These are phyloP conservation scores for Leptodontidium sp. DNA, from an alignment of 2,329 filamentous ascomycete genomes.

Conservation along the genomic window DNA sequence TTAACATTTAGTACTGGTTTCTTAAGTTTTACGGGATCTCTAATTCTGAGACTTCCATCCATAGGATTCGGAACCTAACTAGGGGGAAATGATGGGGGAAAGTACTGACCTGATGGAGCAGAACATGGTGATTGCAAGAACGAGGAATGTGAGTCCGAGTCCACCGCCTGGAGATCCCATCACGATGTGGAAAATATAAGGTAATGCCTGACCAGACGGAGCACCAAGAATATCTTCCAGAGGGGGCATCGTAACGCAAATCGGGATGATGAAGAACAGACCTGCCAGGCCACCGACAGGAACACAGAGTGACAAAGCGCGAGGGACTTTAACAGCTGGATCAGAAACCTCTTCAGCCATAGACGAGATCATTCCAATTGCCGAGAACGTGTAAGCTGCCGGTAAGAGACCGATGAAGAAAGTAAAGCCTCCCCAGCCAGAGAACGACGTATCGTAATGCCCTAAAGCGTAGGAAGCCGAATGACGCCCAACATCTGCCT, in stretches of 20 bases:
- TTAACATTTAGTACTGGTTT: no score
- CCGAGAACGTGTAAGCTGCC: slow-evolving; percentile 64
- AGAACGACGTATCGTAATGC: slow-evolving; percentile 62
- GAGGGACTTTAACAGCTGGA: slow-evolving; percentile 57
- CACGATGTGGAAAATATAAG: slow-evolving; percentile 58
- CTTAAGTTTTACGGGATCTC: no score
- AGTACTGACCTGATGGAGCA: slow-evolving; percentile 53
- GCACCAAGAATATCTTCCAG: slow-evolving; percentile 54
- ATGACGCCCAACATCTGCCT: slow-evolving; percentile 62
- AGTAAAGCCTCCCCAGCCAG: slow-evolving; percentile 66
- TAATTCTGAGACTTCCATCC: no score
- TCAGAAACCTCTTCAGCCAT: slow-evolving; percentile 68
- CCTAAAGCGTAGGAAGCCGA: slow-evolving; percentile 60
- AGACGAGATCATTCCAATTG: slow-evolving; percentile 67
- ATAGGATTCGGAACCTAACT: no score
- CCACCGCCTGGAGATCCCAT: slow-evolving; percentile 58
- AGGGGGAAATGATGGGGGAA: no score
- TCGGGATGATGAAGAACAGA: slow-evolving; percentile 60
- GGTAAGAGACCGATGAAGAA: slow-evolving; percentile 71
- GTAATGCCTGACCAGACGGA: slow-evolving; percentile 57
- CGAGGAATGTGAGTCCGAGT: slow-evolving; percentile 57
- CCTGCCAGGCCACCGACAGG: slow-evolving; percentile 58
- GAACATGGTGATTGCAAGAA: slow-evolving; percentile 59
- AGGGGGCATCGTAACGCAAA: slow-evolving; percentile 58
- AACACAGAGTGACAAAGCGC: slow-evolving; percentile 56